Percentiles rank a stretch among this genome's conserved stretches.
phyloP scores from a whole-genome alignment of 2,329 filamentous ascomycete species.

The Xenoacremonium recifei region DNA sequence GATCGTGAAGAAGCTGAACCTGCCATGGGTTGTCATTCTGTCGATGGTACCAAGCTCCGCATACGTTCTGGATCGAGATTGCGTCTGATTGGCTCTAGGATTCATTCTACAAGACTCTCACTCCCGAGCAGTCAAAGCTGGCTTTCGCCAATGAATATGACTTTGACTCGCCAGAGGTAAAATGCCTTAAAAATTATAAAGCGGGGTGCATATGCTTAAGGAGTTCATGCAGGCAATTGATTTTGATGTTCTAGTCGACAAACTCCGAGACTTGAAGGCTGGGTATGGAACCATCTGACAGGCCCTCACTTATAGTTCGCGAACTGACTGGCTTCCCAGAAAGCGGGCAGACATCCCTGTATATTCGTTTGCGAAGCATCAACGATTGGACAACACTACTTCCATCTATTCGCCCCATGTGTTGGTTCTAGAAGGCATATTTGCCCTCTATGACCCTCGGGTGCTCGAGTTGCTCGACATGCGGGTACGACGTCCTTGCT shows the following conservation, averaged over 20 bases:
- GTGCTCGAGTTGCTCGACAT: slow-evolving; percentile 87
- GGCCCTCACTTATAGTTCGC: background rate
- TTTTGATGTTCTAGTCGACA: slow-evolving; percentile 83
- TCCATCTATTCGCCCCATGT: slow-evolving; percentile 96
- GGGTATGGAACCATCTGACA: slow-evolving; percentile 58
- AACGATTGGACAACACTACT: slow-evolving; percentile 74
- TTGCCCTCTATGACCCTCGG: slow-evolving; percentile 85
- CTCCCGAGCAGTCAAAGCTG: slow-evolving; percentile 70
- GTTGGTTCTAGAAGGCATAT: slow-evolving; percentile 91
- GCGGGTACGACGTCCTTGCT: slow-evolving; percentile 54
- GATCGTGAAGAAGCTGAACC: slow-evolving; percentile 83
- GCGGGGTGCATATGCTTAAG: slow-evolving; percentile 4
- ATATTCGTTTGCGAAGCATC: slow-evolving; percentile 93
- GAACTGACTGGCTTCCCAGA: no score
- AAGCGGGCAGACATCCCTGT: slow-evolving; percentile 88
- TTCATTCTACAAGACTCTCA: slow-evolving; percentile 93
- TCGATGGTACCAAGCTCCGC: slow-evolving; percentile 71
- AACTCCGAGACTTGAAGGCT: slow-evolving; percentile 79
- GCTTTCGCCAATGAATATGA: slow-evolving; percentile 93
- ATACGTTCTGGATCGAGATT: background rate
- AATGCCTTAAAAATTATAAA: slow-evolving; percentile 7
- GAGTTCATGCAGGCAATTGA: slow-evolving; percentile 66
- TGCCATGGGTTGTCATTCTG: slow-evolving; percentile 97
- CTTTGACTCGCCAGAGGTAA: slow-evolving; percentile 82
- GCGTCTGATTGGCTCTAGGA: slow-evolving; percentile 57